These are phyloP conservation scores for Eragrostis nindensis DNA, from an alignment of 176 grass and related monocot genomes.

Conservation along the genomic window DNA sequence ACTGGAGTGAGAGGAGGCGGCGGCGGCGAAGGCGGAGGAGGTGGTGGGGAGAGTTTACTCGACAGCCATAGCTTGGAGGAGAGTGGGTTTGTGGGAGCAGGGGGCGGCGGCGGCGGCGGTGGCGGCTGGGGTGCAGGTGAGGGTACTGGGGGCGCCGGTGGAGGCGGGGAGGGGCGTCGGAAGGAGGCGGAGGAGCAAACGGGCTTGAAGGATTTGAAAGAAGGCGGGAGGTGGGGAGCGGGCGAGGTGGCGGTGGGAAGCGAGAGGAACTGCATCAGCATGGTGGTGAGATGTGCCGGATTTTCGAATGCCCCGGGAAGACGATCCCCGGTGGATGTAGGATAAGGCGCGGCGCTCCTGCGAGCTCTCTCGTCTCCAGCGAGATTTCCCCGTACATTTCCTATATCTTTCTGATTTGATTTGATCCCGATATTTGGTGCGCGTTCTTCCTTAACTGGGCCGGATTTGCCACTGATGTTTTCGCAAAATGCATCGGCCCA, in stretches of 20 bases:
- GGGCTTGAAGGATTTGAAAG: constrained; percentile 44
- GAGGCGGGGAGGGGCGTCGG: constrained; percentile 39
- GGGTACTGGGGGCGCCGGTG: constrained; percentile 7
- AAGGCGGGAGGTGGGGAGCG: constrained; percentile 14
- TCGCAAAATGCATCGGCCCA: neutral
- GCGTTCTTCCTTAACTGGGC: neutral
- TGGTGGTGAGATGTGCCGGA: neutral
- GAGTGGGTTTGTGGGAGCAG: constrained; percentile 57
- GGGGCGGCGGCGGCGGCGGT: neutral
- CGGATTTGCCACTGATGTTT: neutral
- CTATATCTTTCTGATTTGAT: too few species aligned
- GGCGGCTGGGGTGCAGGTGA: neutral
- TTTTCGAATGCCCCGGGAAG: constrained; percentile 40
- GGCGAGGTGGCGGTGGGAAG: constrained; percentile 32
- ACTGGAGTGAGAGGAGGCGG: constrained; percentile 24
- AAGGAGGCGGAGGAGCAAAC: constrained; percentile 39
- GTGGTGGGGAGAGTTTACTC: constrained; percentile 76
- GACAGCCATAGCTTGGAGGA: constrained; percentile 89
- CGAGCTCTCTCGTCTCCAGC: too few species aligned
- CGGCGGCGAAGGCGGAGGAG: neutral
- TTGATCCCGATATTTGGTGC: neutral
- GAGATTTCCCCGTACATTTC: neutral
- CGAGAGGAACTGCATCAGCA: constrained; percentile 49
- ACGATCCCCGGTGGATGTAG: neutral
- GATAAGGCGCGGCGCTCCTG: constrained; percentile 10